Evolutionary conservation across 2,329 filamentous ascomycete species (phyloP).

Genomic region (Thermothelomyces thermophilus): DNA sequence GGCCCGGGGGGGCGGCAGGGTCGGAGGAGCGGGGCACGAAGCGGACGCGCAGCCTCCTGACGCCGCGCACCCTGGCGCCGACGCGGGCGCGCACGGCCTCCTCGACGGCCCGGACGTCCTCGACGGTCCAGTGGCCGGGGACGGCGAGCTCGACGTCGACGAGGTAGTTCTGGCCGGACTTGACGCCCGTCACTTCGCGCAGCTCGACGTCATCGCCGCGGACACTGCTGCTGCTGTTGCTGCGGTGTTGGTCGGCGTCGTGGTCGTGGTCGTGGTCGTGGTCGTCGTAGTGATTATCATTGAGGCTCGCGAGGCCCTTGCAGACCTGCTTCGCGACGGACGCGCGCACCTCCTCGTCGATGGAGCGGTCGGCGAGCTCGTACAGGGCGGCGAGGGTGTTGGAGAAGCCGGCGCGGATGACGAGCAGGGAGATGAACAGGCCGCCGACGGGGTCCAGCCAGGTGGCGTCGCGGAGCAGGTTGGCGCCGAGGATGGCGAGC

Average conservation of each 20-base stretch:
- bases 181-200: slow-evolving; percentile 77
- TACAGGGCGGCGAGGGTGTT: slow-evolving; percentile 78
- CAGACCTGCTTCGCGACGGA: slow-evolving; percentile 61
- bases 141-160: slow-evolving; percentile 84
- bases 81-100: slow-evolving; percentile 64
- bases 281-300: not conserved
- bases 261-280: not conserved
- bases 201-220: slow-evolving; percentile 60
- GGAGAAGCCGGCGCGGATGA: slow-evolving; percentile 79
- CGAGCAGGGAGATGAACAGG: slow-evolving; percentile 85
- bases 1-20: slow-evolving; percentile 44
- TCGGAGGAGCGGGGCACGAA: slow-evolving; percentile 74
- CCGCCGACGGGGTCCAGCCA: slow-evolving; percentile 96
- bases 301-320: slow-evolving; percentile 47
- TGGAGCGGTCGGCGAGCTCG: slow-evolving; percentile 84
- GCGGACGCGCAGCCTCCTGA: slow-evolving; percentile 73
- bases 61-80: slow-evolving; percentile 72
- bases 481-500: slow-evolving; percentile 80
- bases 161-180: slow-evolving; percentile 93
- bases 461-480: slow-evolving; percentile 73
- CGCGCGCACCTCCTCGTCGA: slow-evolving; percentile 75
- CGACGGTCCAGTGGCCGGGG: slow-evolving; percentile 68
- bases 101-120: slow-evolving; percentile 64
- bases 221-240: no score
- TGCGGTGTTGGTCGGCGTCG: not conserved